phyloP scores from a whole-genome alignment of 1,284 basidiomycete genomes.

The Apiotrichum sp. region DNA sequence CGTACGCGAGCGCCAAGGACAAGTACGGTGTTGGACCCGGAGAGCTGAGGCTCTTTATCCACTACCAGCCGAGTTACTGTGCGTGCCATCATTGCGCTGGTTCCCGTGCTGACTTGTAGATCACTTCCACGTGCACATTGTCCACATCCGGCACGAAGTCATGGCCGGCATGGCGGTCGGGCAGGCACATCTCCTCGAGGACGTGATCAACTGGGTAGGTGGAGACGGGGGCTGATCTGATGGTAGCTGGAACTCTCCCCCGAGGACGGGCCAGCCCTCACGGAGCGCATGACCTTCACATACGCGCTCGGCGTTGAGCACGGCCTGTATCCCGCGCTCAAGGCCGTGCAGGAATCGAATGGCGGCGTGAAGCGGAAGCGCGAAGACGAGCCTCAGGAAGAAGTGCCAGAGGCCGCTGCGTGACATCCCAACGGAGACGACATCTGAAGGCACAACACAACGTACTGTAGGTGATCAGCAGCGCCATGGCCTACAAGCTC shows the following conservation, averaged over 20 bases:
- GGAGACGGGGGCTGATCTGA: neutral
- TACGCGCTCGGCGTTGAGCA: conserved; percentile 79
- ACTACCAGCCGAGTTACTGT: conserved; percentile 98
- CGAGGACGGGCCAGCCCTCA: conserved; percentile 46
- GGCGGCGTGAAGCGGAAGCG: neutral
- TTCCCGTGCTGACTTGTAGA: conserved; percentile 51
- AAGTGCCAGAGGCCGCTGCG: too few species aligned
- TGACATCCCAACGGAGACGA: too few species aligned
- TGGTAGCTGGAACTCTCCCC: conserved; percentile 57
- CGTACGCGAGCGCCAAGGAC: conserved; percentile 61
- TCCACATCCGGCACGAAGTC: conserved; percentile 64
- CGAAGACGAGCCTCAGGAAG: neutral
- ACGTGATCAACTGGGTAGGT: conserved; percentile 73
- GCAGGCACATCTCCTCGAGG: conserved; percentile 88
- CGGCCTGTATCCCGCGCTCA: conserved; percentile 51
- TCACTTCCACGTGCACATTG: conserved; percentile 92
- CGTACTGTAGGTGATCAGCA: too few species aligned
- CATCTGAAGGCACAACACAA: too few species aligned
- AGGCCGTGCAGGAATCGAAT: neutral
- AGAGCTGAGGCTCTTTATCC: conserved; percentile 72
- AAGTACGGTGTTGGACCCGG: conserved; percentile 64
- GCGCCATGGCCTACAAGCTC: too few species aligned
- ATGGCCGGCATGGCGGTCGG: conserved; percentile 72
- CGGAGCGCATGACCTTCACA: conserved; percentile 68
- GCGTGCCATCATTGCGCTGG: conserved; percentile 36